Base-by-base conservation (phyloP, 495 filamentous ascomycete genomes). In the Talaromyces nanjingensis region DNA sequence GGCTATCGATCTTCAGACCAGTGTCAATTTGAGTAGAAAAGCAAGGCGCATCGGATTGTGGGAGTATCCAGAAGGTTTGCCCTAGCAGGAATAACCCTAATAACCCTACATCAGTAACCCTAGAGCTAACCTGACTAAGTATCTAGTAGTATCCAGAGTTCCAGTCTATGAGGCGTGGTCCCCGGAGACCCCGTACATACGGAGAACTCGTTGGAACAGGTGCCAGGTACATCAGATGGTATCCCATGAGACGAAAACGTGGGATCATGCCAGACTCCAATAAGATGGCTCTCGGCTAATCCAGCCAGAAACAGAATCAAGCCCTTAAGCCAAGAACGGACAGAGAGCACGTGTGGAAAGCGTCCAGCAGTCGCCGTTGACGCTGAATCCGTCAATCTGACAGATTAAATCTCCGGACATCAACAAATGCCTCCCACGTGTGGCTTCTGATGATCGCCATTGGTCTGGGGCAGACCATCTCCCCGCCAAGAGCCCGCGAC, bases 181-280 rank as follows among this genome's bases (percentile, higher is more conserved):
- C n/a, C 49, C 18, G 49, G 3, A 52, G 29, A 7, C 29, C 29
- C 20, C 22, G 18, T 53, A 7, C 49, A 53, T 8, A 53, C 6
- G 49, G 18, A 53, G 49, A 53, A 24, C 1, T 53, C 49, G 49
- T 53, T 53, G 33, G 22, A 27, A 14, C 49, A 24, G 45, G 49
- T 24, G 11, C n/a, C 22, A 27, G 29, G 5, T 31, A 31, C 29
- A 53, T 53, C 49, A 53, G 49, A 53, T 53, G n/a, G n/a, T 12
- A 27, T 55, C 18, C 52, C 52, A 55, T 55, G 24, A 55, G 52
- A 55, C 11, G 20, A 55, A 55, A 53, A 53, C 49, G 49, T 55
- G 52, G 52, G 5, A 4, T 12, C 49, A 53, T 24, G 49, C 49
- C 52, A 55, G 52, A 29, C 52, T 53, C 49, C 49, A 53, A 53